Percentiles rank a stretch among this genome's conserved stretches.
Evolutionary conservation across 2,329 filamentous ascomycete species (phyloP).

Genomic region (Phaeosphaeriaceae sp.): DNA sequence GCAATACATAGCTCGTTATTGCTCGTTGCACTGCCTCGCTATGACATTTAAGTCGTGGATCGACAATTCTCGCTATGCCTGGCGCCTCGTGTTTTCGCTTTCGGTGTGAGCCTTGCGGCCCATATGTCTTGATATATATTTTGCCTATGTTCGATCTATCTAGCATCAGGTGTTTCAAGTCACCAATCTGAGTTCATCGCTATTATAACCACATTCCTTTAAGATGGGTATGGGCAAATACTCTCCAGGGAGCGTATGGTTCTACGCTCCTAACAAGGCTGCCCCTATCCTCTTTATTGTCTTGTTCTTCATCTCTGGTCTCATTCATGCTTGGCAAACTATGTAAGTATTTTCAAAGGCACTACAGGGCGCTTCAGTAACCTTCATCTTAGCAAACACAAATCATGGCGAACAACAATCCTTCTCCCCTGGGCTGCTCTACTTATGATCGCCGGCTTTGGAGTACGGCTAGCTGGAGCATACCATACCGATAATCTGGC

Average conservation of each 20-base stretch:
- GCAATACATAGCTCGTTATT: too few species aligned
- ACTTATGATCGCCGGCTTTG: slow-evolving; percentile 64
- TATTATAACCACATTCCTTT: background rate
- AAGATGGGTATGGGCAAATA: slow-evolving; percentile 44
- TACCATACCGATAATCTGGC: slow-evolving; percentile 55
- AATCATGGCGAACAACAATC: slow-evolving; percentile 62
- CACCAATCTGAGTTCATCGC: background rate
- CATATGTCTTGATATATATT: slow-evolving; percentile 6
- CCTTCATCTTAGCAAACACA: slow-evolving; percentile 55
- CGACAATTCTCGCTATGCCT: background rate
- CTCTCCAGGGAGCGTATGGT: slow-evolving; percentile 44
- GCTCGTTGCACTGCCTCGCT: slow-evolving; percentile 1
- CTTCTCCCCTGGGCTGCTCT: slow-evolving; percentile 62
- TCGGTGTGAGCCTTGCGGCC: slow-evolving; percentile 17
- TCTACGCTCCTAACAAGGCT: slow-evolving; percentile 61
- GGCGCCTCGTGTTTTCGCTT: background rate
- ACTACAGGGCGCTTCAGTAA: background rate
- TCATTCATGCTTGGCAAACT: slow-evolving; percentile 62
- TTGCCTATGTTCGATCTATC: background rate
- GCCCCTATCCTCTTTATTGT: slow-evolving; percentile 62
- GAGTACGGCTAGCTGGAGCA: slow-evolving; percentile 60
- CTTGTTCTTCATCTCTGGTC: slow-evolving; percentile 55
- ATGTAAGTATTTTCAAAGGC: slow-evolving; percentile 51
- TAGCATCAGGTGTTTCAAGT: background rate
- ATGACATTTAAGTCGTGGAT: background rate